Base-by-base conservation (phyloP, 495 filamentous ascomycete species). In the Penicillium steckii region DNA sequence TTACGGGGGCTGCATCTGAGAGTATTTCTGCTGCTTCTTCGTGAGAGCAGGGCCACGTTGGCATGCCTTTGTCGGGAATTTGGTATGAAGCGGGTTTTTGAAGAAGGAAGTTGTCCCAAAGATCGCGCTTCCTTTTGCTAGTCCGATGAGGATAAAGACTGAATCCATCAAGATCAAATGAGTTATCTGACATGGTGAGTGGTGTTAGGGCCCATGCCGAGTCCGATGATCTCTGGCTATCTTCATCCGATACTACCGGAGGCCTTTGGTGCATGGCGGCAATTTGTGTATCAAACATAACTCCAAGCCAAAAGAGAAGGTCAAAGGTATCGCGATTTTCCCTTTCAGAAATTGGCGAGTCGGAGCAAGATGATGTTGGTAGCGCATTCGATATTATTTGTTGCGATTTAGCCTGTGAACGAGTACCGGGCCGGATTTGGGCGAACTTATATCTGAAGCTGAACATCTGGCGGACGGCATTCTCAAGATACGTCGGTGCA, bases 211-310 rank as follows among this genome's bases (percentile, higher is more conserved):
- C 25, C 27, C 8, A 46, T 24, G 6, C 8, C 52, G 21, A 32
- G 8, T 29, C 44, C 4, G 51, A 57, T 44, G 53, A 10, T 37
- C 57, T 48, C 48, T 66, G 56, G 42, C 74, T 76, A 52, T 79
- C 76, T 49, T 75, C 73, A 46, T 78, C 75, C 6, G 74, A 69
- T 4, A 79, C 68, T 12, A 74, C 71, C 3, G 72, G 52, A 2
- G 71, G 74, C 5, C 74, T 66, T 29, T 72, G 65, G 46, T 73
- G 60, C 65, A 77, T 76, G n/a, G 74, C 74, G 10, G 76, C 64
- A 19, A 70, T 73, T 15, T 75, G 49, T 1, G 75, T 79, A 46
- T 79, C 76, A 44, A 77, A 76, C 75, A 78, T 79, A n/a, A 79
- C 56, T 0, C 67, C 73, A 13, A 79, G 64, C 76, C 76, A 79